A percentile compares a stretch with the other conserved stretches of the same genome.
Conservation (phyloP, 164 flowering plant genomes). For the Magnolia officinalis region DNA sequence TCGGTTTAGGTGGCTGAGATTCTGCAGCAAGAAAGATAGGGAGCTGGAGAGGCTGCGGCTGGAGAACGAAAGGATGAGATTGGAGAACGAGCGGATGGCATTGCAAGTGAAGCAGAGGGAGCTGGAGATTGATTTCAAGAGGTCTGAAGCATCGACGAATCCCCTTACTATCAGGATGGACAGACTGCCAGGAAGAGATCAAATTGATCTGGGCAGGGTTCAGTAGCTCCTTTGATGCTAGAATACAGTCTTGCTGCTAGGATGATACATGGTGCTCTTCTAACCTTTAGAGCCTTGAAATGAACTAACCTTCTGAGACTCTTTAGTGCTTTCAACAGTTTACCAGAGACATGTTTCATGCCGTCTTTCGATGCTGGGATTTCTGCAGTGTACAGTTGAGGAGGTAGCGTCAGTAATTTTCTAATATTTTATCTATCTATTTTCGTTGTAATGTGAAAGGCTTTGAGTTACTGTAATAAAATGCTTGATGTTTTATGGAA, state of each 20-base stretch:
- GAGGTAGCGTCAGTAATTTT: neutral
- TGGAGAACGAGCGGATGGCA: constrained; percentile 46
- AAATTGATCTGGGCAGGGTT: constrained; percentile 26
- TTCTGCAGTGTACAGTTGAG: constrained; percentile 10
- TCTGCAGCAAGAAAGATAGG: constrained; percentile 51
- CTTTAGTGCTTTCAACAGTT: neutral
- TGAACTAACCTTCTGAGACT: constrained; percentile 1
- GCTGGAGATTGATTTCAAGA: constrained; percentile 27
- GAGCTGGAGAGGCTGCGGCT: constrained; percentile 54
- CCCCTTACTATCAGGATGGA: constrained; percentile 16
- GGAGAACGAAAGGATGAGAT: constrained; percentile 50
- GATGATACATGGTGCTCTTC: constrained; percentile 1
- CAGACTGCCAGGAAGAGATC: constrained; percentile 30
- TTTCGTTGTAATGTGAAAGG: neutral
- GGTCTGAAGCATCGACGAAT: constrained; percentile 18
- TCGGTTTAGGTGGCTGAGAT: constrained; percentile 50
- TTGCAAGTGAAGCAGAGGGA: constrained; percentile 45
- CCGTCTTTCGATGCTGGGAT: neutral
- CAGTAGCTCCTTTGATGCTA: constrained; percentile 13
- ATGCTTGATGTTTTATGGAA: neutral
- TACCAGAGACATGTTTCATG: neutral
- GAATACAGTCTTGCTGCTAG: constrained; percentile 1
- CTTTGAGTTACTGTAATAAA: neutral
- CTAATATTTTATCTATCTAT: neutral
- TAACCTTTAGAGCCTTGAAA: neutral